Base-by-base conservation (phyloP, 2,329 filamentous ascomycete species). In the Alternaria brassicae region DNA sequence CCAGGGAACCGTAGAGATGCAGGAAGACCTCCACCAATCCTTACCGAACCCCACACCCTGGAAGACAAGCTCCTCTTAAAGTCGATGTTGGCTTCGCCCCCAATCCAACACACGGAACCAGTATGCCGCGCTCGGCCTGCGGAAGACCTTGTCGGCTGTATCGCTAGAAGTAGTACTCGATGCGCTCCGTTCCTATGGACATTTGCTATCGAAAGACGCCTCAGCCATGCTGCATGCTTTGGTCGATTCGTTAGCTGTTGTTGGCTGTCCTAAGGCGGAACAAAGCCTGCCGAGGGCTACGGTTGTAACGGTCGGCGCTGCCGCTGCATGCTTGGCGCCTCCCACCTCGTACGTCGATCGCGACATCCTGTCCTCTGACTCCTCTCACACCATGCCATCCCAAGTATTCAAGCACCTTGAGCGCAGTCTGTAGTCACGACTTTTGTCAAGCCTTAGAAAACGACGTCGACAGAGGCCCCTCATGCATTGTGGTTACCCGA, bases 321-420 rank as follows among this genome's bases (percentile, higher is more conserved):
- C 40, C 37, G 45, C 45, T 51, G 39, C 58, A 60, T 56, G 39
- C 56, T 54, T 63, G 65, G 56, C 60, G 47, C 56, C 13, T 30
- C 27, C 53, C 57, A 50, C 53, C 62, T 58, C 59, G 49, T 53
- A 60, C 65, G 58, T 63, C 53, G 54, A 66, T 61, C 62, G 48
- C 47, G 60, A 53, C 55, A 55, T 60, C 40, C 56, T 53, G 49
- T 42, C 49, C 57, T 49, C 49, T 39, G 36, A 25, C n/a, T 42
- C 49, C 57, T 49, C 49, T 39, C 39, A 25, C n/a, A 23, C 30
- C 44, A 17, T 48, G 13, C 12, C 19, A 12, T 23, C 30, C 25
- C 19, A 13, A 25, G 17, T 10, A 50, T 23, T 28, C 27, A n/a
- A 47, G 30, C 25, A 15, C n/a, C 13, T 21, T n/a, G 25, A 13